These are phyloP conservation scores for Senna siamea DNA, from an alignment of 306 rosid genomes.

Conservation along the genomic window DNA sequence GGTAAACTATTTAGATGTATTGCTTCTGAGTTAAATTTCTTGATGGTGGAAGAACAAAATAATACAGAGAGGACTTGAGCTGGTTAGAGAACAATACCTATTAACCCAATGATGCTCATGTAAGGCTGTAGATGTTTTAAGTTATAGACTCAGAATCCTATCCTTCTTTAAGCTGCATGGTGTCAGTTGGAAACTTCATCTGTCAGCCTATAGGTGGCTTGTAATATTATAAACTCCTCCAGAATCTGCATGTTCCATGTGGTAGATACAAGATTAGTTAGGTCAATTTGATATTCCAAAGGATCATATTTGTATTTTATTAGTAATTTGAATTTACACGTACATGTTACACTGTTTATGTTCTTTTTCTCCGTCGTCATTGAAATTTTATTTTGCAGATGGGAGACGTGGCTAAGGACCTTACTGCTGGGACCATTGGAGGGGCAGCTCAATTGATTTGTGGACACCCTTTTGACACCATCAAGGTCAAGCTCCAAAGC, in stretches of 20 bases:
- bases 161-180: background rate
- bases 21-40: background rate
- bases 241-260: background rate
- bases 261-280: background rate
- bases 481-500: slow-evolving; percentile 98
- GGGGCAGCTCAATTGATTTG: slow-evolving; percentile 90
- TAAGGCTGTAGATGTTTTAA: background rate
- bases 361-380: background rate
- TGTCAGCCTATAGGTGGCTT: background rate
- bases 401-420: slow-evolving; percentile 96
- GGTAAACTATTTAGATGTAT: background rate
- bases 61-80: slow-evolving; percentile 1
- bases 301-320: background rate
- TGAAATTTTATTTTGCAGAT: slow-evolving; percentile 51
- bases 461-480: slow-evolving; percentile 97
- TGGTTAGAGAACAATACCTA: background rate
- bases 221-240: background rate
- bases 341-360: background rate
- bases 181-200: background rate
- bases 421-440: slow-evolving; percentile 88
- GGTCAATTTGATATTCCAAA: background rate
- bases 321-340: slow-evolving; percentile 3
- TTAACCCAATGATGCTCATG: background rate
- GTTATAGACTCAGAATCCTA: slow-evolving; percentile 1
- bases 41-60: slow-evolving; percentile 5